These are phyloP conservation scores for Psophocarpus tetragonolobus DNA, from an alignment of 306 rosid species.

Conservation along the genomic window DNA sequence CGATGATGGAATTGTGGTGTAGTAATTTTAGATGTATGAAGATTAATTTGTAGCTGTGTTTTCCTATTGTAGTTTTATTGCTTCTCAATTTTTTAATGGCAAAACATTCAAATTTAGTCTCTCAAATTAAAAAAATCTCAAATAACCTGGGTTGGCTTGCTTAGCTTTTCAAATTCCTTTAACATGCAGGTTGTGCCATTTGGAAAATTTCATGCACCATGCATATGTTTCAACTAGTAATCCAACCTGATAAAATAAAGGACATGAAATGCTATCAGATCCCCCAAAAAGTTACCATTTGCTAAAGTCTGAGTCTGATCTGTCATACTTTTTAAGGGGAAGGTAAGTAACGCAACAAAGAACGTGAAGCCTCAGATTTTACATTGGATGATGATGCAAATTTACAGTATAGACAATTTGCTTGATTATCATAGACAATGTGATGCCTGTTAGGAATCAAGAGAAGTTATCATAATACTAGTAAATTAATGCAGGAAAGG, in stretches of 20 bases:
- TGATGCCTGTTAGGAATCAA: too few relatives aligned
- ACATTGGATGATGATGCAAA: constrained; percentile 25
- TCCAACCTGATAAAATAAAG: constrained; percentile 37
- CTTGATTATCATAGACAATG: too few relatives aligned
- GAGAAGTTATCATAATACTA: too few relatives aligned
- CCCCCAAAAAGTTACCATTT: constrained; percentile 43
- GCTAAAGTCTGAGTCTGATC: constrained; percentile 43
- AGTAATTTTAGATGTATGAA: too few relatives aligned
- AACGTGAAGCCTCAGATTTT: constrained; percentile 41
- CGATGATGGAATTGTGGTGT: too few relatives aligned
- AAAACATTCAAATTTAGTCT: too few relatives aligned
- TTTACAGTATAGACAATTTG: constrained; percentile 11
- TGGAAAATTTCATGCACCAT: constrained; percentile 34
- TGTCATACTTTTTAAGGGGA: constrained; percentile 42
- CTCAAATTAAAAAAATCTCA: constrained; percentile 2
- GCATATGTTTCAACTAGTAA: constrained; percentile 41
- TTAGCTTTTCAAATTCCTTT: constrained; percentile 23
- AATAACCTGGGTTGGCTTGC: constrained; percentile 23
- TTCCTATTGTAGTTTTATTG: too few relatives aligned
- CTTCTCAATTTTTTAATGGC: too few relatives aligned
- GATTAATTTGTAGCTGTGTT: too few relatives aligned
- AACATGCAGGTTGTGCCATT: constrained; percentile 51
- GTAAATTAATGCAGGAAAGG: too few relatives aligned
- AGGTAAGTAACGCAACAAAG: constrained; percentile 39
- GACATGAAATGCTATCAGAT: constrained; percentile 45